Conservation (phyloP, 1,284 basidiomycete species). For the Leccinum griseonigrum region DNA sequence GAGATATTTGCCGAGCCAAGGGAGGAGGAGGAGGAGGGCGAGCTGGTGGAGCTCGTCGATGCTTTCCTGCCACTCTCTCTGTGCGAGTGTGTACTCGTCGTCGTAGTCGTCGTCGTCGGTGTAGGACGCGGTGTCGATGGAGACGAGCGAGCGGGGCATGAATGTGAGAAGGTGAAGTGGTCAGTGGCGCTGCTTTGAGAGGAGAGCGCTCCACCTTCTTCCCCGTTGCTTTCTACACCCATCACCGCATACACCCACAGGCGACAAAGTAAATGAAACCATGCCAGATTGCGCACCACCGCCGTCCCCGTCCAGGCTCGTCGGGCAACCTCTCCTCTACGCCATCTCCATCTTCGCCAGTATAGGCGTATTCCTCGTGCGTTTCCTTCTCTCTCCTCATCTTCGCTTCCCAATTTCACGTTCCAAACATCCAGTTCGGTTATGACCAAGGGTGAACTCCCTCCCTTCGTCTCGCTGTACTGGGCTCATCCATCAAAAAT, state of each 20-base stretch:
- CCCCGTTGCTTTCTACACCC: conserved; percentile 11
- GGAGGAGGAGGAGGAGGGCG: conserved; percentile 76
- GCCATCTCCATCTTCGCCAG: conserved; percentile 82
- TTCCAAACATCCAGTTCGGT: conserved; percentile 60
- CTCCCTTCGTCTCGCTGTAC: conserved; percentile 1
- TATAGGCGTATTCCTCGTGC: conserved; percentile 84
- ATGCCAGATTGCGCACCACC: conserved; percentile 40
- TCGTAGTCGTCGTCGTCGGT: conserved; percentile 68
- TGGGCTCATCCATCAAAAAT: conserved; percentile 37
- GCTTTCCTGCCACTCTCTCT: conserved; percentile 92
- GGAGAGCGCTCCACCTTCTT: conserved; percentile 5
- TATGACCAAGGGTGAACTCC: conserved; percentile 83
- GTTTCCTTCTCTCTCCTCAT: conserved; percentile 25
- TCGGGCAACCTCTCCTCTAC: conserved; percentile 81
- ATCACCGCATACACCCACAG: conserved; percentile 10
- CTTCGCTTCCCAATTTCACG: conserved; percentile 13
- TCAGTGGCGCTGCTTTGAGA: conserved; percentile 11
- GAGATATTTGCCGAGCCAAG: conserved; percentile 85
- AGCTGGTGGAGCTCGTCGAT: conserved; percentile 81
- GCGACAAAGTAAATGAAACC: conserved; percentile 37
- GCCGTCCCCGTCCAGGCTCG: conserved; percentile 51
- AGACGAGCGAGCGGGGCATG: conserved; percentile 45
- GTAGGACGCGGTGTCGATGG: conserved; percentile 48
- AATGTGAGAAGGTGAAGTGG: not conserved
- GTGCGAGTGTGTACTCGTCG: conserved; percentile 69